Base-by-base conservation (phyloP, 2,329 filamentous ascomycete genomes). In the Spiromastix sp. region DNA sequence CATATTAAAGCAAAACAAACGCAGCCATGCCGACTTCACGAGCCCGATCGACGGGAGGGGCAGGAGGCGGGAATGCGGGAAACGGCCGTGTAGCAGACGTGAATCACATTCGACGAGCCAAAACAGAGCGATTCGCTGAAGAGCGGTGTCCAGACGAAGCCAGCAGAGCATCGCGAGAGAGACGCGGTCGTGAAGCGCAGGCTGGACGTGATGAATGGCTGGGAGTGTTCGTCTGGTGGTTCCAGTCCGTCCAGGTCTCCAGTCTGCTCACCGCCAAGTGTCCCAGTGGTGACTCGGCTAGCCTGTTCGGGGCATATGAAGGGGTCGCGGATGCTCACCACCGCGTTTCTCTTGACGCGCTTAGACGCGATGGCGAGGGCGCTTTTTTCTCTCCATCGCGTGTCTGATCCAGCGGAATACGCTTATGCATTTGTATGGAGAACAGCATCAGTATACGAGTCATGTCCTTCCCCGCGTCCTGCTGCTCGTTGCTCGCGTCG, bases 151-250 rank as follows among this genome's bases (percentile, higher is more conserved):
- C 11, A 32, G n/a, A 19, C 15, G 21, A 27, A 34, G 26, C 35
- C 13, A 26, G 35, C 25, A 17, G 27, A 34, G 28, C 26, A 31
- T 31, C 39, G 36, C 41, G 41, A 39, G 39, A 37, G 13, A 13
- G 24, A 25, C 33, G 25, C 39, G 39, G 39, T 30, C 41, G 41
- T 39, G 36, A 39, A 35, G 28, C 15, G 24, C 22, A 13, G 13
- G 31, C 28, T 29, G 34, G 39, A 43, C 41, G 41, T 39, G 41
- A 42, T 43, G 36, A 42, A 24, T 42, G 41, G 41, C 25, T 31
- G 37, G 25, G 34, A 22, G 7, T 30, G 10, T n/a, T n/a, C n/a
- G n/a, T n/a, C n/a, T n/a, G n/a, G n/a, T n/a, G n/a, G n/a, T n/a
- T n/a, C n/a, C n/a, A n/a, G n/a, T n/a, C n/a, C n/a, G n/a, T 24